Evolutionary conservation across 2,329 filamentous ascomycete species (phyloP).

Genomic region (Ambrosiella beaveri): DNA sequence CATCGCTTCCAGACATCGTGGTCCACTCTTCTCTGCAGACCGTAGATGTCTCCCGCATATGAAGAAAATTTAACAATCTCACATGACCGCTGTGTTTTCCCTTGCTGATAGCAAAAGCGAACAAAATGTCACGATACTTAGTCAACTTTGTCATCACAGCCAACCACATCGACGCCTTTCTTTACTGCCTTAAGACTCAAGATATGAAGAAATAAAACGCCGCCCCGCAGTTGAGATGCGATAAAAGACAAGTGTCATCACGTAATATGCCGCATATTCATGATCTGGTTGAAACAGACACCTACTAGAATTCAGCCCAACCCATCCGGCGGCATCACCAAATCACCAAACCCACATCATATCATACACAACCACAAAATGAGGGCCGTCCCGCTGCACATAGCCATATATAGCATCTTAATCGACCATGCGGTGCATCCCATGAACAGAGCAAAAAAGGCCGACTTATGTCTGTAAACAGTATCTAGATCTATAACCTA

Average conservation of each 20-base stretch:
- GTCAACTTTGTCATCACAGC: background rate
- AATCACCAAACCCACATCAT: background rate
- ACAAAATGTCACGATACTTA: background rate
- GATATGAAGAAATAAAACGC: background rate
- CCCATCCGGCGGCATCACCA: too few species aligned
- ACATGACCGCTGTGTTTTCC: background rate
- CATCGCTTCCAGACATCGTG: too few species aligned
- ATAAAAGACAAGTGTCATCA: background rate
- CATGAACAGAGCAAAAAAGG: too few species aligned
- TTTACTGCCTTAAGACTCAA: too few species aligned
- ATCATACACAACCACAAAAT: too few species aligned
- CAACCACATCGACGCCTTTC: background rate
- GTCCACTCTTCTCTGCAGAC: too few species aligned
- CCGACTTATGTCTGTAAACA: background rate
- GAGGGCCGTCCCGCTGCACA: background rate
- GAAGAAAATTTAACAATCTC: background rate
- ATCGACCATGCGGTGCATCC: too few species aligned
- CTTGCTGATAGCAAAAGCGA: background rate
- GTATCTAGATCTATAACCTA: background rate
- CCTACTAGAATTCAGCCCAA: too few species aligned
- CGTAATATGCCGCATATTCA: background rate
- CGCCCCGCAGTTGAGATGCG: background rate
- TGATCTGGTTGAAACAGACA: background rate
- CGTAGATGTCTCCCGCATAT: background rate
- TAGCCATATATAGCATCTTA: background rate